A percentile compares a stretch with the other conserved stretches of the same genome.
phyloP scores from a whole-genome alignment of 768 basidiomycete species.

The Lenzites betulinus region DNA sequence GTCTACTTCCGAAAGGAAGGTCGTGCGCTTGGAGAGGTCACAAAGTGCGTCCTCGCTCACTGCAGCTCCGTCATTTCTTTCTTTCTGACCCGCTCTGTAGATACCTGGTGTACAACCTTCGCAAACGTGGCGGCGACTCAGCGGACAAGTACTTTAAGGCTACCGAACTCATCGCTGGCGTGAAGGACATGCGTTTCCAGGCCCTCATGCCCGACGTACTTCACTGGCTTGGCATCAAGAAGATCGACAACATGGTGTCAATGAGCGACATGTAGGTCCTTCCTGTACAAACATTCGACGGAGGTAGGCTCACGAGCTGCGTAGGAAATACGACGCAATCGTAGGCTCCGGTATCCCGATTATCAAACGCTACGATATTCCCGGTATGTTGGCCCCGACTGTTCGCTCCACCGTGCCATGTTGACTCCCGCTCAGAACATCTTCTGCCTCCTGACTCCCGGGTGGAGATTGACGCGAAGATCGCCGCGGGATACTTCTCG shows the following conservation, averaged over 20 bases:
- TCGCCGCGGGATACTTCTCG: slow-evolving; percentile 91
- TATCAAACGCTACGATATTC: slow-evolving; percentile 80
- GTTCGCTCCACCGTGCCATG: not conserved
- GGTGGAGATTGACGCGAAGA: slow-evolving; percentile 97
- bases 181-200: slow-evolving; percentile 95
- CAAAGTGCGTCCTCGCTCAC: slow-evolving; percentile 55
- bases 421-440: slow-evolving; percentile 51
- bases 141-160: slow-evolving; percentile 94
- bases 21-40: slow-evolving; percentile 90
- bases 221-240: slow-evolving; percentile 91
- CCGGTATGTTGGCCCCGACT: slow-evolving; percentile 47
- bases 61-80: too few relatives aligned
- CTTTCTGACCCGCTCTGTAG: slow-evolving; percentile 36
- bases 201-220: slow-evolving; percentile 95
- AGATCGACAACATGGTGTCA: slow-evolving; percentile 87
- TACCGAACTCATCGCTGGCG: slow-evolving; percentile 92
- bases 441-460: slow-evolving; percentile 88
- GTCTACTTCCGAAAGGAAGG: slow-evolving; percentile 97
- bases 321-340: slow-evolving; percentile 93
- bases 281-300: not conserved
- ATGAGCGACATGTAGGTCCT: slow-evolving; percentile 79
- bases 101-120: slow-evolving; percentile 94
- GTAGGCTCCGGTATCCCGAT: slow-evolving; percentile 88
- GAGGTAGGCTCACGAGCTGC: not conserved
- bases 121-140: slow-evolving; percentile 91